Conservation (phyloP, 148 eudicot species). For the Vaccinium vitisidaea region DNA sequence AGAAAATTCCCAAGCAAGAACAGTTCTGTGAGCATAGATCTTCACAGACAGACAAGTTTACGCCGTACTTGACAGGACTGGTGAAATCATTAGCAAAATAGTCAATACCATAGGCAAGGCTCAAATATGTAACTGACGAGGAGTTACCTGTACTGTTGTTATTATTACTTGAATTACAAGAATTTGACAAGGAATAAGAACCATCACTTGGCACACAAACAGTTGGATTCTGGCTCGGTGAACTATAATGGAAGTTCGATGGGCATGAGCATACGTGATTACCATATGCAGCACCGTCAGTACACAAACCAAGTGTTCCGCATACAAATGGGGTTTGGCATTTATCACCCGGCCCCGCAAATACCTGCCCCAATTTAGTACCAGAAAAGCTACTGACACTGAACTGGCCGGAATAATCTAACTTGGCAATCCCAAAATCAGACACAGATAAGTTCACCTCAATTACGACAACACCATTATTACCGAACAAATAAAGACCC, state of each 20-base stretch:
- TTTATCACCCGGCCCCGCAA: conserved; percentile 45
- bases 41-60: conserved; percentile 54
- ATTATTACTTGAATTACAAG: conserved; percentile 41
- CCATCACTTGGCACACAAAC: conserved; percentile 48
- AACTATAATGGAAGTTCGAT: conserved; percentile 31
- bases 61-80: conserved; percentile 36
- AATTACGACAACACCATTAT: conserved; percentile 40
- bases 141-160: conserved; percentile 14
- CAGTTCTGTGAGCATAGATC: conserved; percentile 57
- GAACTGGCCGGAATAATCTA: conserved; percentile 56
- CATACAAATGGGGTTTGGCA: conserved; percentile 61
- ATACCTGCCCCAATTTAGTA: conserved; percentile 27
- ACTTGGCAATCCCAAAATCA: conserved; percentile 48
- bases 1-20: conserved; percentile 65
- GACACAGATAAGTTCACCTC: conserved; percentile 33
- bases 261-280: conserved; percentile 64
- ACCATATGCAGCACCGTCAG: not conserved
- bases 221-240: conserved; percentile 16
- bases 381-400: conserved; percentile 43
- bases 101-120: conserved; percentile 42
- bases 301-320: conserved; percentile 60
- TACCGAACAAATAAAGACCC: conserved; percentile 54
- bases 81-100: conserved; percentile 52
- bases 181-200: conserved; percentile 42
- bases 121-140: conserved; percentile 36